A percentile compares a stretch with the other conserved stretches of the same genome.
Evolutionary conservation across 2,329 filamentous ascomycete genomes (phyloP).

Genomic region (Ophiosphaerella korrae): DNA sequence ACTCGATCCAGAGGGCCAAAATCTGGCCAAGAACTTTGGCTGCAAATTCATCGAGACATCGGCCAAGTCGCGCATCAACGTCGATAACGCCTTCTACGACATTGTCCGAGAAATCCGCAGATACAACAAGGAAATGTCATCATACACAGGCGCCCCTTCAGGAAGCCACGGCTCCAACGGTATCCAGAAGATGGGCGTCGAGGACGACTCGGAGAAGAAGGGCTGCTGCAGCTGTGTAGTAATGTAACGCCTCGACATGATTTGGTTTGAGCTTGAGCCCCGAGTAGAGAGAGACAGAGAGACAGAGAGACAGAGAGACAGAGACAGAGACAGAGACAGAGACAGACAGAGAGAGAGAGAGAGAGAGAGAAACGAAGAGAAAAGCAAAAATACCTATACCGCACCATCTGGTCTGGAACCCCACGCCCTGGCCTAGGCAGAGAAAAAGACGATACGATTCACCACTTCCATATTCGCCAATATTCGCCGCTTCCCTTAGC

Average conservation of each 20-base stretch:
- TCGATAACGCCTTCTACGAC: slow-evolving; percentile 98
- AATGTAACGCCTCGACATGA: slow-evolving; percentile 63
- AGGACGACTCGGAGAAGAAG: slow-evolving; percentile 68
- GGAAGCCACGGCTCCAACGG: slow-evolving; percentile 61
- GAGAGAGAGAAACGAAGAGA: slow-evolving; percentile 12
- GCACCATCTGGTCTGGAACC: not conserved
- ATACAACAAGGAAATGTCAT: slow-evolving; percentile 98
- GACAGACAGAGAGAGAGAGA: slow-evolving; percentile 5
- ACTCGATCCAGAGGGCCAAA: slow-evolving; percentile 95
- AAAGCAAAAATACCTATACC: slow-evolving; percentile 20
- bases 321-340: too few species aligned
- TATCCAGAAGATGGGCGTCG: slow-evolving; percentile 78
- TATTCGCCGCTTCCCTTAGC: slow-evolving; percentile 31
- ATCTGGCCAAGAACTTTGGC: slow-evolving; percentile 81
- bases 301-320: too few species aligned
- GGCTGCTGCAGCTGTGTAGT: slow-evolving; percentile 87
- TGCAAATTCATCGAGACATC: slow-evolving; percentile 99
- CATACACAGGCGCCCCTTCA: slow-evolving; percentile 72
- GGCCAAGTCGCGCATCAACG: slow-evolving; percentile 96
- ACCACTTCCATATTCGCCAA: slow-evolving; percentile 24
- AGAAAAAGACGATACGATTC: slow-evolving; percentile 37
- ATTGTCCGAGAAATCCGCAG: slow-evolving; percentile 96
- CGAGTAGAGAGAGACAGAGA: slow-evolving; percentile 6
- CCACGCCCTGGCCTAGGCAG: slow-evolving; percentile 28
- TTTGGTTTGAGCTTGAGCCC: too few species aligned